phyloP scores from a whole-genome alignment of 768 basidiomycete genomes.

The Tricholoma furcatifolium region DNA sequence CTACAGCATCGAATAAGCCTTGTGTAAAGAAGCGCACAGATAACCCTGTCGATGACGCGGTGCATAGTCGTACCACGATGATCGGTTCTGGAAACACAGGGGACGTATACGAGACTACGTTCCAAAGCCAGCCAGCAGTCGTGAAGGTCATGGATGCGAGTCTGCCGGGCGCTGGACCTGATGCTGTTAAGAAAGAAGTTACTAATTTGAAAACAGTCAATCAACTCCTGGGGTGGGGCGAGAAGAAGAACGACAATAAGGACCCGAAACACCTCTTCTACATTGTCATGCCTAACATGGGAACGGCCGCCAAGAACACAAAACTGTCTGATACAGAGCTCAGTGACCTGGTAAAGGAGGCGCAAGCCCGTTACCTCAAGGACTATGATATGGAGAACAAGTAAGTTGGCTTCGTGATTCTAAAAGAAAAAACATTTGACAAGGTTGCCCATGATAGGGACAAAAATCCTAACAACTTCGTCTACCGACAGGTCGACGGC shows the following conservation, averaged over 20 bases:
- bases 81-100: neutral
- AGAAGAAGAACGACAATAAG: neutral
- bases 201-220: neutral
- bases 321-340: neutral
- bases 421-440: too few relatives aligned
- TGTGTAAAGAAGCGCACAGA: neutral
- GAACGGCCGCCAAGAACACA: neutral
- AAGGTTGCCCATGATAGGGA: too few relatives aligned
- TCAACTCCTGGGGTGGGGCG: conserved; percentile 5
- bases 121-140: neutral
- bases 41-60: neutral
- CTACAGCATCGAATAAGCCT: neutral
- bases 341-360: neutral
- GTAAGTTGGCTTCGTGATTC: neutral
- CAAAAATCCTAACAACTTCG: neutral
- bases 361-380: neutral
- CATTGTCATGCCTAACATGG: conserved; percentile 9
- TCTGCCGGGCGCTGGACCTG: neutral
- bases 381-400: conserved; percentile 5
- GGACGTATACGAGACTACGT: neutral
- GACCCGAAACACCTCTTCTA: neutral
- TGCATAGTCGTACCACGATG: neutral
- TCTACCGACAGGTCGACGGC: conserved; percentile 1
- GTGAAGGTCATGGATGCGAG: neutral
- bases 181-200: neutral